Evolutionary conservation across 768 basidiomycete genomes (phyloP), one percentile per base, ranked within the genome.

Genomic region (Xerocomellus chrysenteron): DNA sequence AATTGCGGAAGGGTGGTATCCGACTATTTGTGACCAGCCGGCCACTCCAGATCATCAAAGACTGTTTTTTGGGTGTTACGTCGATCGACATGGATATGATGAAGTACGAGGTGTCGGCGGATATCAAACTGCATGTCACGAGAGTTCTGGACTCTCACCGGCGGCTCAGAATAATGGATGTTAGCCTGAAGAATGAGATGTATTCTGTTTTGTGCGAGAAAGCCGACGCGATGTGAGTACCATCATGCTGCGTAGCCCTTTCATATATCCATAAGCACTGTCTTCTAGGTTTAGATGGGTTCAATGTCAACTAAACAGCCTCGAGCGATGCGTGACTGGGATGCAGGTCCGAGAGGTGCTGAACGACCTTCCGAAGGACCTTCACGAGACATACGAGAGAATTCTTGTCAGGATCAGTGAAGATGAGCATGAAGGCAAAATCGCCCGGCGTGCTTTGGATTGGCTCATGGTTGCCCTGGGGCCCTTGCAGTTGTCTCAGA

Each of bases 211-310:
- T 65, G 2, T 55, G 46, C 1, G 2, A 49, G 6, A 56, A 40
- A 19, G 59, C 64, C 5, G 57, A 59, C 21, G 63, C 52, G 2
- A 65, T 65, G 64, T 61, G 36, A 40, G 57, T n/a, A 6, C 17
- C 1, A 7, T 39, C 14, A 2, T 16, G 16, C 3, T 30, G 2
- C 28, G 3, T 13, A 17, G 3, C 21, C 30, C 1, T 9, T 14
- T 12, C 17, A 2, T 1, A 17, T 5, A 10, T 9, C 6, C 4
- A 19, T 16, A 26, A 8, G 3, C 6, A 2, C 24, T 16, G 3
- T 19, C 17, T 4, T 21, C 10, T 7, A 59, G 62, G 62, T 63
- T 63, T 21, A 54, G 61, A 9, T 63, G 61, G 62, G 54, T 47
- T 11, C 54, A 63, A 13, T 63, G 61, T 42, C 62, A 63, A 28